Percentiles rank a stretch among this genome's conserved stretches.
Conservation (phyloP, 2,329 filamentous ascomycete genomes). For the Blastomyces gilchristii region DNA sequence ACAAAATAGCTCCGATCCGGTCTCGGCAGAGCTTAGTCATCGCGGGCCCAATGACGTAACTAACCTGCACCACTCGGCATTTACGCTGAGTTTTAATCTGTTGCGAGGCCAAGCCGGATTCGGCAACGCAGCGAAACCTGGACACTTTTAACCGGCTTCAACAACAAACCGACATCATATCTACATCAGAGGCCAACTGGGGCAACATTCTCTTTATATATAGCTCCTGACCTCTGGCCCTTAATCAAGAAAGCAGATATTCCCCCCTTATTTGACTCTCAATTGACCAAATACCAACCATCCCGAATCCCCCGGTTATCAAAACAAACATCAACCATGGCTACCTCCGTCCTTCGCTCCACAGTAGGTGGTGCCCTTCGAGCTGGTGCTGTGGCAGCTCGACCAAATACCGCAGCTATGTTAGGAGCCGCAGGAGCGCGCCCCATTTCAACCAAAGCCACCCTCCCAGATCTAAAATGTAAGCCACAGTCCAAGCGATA, state of each 20-base stretch:
- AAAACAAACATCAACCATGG: conserved; percentile 45
- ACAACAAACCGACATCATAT: neutral
- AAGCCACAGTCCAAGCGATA: conserved; percentile 17
- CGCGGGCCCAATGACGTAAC: neutral
- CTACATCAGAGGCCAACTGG: neutral
- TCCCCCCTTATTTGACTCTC: neutral
- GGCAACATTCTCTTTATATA: neutral
- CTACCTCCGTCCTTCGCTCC: conserved; percentile 63
- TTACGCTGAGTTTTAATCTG: too few relatives aligned
- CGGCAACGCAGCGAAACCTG: neutral
- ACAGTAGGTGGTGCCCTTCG: conserved; percentile 62
- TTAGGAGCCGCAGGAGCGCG: conserved; percentile 60
- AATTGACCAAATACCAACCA: neutral
- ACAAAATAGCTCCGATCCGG: neutral
- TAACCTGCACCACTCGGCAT: neutral
- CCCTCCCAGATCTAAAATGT: conserved; percentile 80
- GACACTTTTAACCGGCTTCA: neutral
- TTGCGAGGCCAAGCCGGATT: neutral
- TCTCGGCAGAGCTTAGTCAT: neutral
- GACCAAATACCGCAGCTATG: conserved; percentile 46
- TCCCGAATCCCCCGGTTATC: conserved; percentile 7
- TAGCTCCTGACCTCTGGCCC: neutral
- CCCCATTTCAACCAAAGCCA: conserved; percentile 80
- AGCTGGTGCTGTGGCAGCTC: conserved; percentile 44
- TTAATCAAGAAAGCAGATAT: neutral